Base-by-base conservation (phyloP, 139 green algal genomes). In the Chlorella ohadii region DNA sequence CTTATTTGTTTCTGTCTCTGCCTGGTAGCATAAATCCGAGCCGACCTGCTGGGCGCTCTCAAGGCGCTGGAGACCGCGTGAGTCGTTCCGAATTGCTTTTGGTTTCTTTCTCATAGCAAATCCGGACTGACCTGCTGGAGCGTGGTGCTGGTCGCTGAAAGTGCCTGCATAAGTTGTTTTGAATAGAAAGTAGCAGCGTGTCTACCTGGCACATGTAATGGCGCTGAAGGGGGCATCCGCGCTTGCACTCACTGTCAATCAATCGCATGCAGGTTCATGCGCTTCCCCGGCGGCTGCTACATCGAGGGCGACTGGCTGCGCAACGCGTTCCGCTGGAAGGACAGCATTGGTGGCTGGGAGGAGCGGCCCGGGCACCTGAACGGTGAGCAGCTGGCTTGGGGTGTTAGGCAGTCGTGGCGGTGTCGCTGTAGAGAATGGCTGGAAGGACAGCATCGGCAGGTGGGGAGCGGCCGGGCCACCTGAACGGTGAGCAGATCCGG, bases 201-300 rank as follows among this genome's bases (percentile, higher is more conserved):
- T n/a, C n/a, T n/a, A n/a, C n/a, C n/a, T n/a, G n/a, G n/a, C n/a
- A n/a, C n/a, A n/a, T n/a, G n/a, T n/a, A n/a, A n/a, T n/a, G n/a
- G n/a, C n/a, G n/a, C n/a, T n/a, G n/a, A n/a, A n/a, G n/a, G n/a
- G n/a, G n/a, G n/a, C n/a, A n/a, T n/a, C n/a, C n/a, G n/a, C n/a
- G n/a, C n/a, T n/a, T n/a, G n/a, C n/a, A n/a, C n/a, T n/a, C n/a
- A n/a, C n/a, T n/a, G n/a, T n/a, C n/a, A n/a, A n/a, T n/a, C n/a
- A n/a, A n/a, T n/a, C n/a, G n/a, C n/a, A n/a, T n/a, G 44, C 78
- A 90, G 82, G 34, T 94, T 93, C 82, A 19, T 93, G 79, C 86
- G 91, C 19, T 91, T 94, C 64, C 91, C 92, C 16, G 92, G 92
- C 6, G 92, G 93, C 33, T 95, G 92, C 85, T 96, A 93, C 70